Evolutionary conservation across 805 yeast genomes (phyloP).

Genomic region (Kockiozyma suomiensis): DNA sequence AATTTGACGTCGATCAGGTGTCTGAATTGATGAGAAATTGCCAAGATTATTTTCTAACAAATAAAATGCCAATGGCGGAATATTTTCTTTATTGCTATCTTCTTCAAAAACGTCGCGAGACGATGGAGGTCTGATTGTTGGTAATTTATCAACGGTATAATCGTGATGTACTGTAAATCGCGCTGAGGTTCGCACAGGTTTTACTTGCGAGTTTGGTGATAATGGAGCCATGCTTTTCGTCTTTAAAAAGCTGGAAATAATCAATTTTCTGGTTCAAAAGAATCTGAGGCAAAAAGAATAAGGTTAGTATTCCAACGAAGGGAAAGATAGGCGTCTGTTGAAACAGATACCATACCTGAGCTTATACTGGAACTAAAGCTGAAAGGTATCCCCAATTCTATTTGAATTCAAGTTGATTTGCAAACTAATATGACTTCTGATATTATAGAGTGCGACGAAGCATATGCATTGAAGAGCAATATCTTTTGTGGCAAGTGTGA

Average conservation of each 20-base stretch:
- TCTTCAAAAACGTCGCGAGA: not conserved
- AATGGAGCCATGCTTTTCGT: not conserved
- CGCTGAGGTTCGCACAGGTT: not conserved
- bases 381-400: too few relatives aligned
- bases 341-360: too few relatives aligned
- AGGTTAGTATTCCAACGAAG: too few relatives aligned
- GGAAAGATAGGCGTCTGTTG: too few relatives aligned
- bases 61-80: constrained; percentile 13
- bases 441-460: too few relatives aligned
- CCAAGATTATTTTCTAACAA: not conserved
- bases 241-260: not conserved
- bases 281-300: too few relatives aligned
- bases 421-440: too few relatives aligned
- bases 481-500: too few relatives aligned
- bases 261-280: too few relatives aligned
- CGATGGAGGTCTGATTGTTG: not conserved
- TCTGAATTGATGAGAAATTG: not conserved
- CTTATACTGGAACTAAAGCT: too few relatives aligned
- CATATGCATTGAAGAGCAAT: too few relatives aligned
- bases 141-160: not conserved
- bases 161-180: not conserved
- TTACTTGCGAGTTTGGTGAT: not conserved
- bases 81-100: constrained; percentile 25
- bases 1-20: not conserved
- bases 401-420: too few relatives aligned